A percentile compares a stretch with the other conserved stretches of the same genome.
These are phyloP conservation scores for Globisporangium spinosum DNA, from an alignment of 352 stramenopile species.

Conservation along the genomic window DNA sequence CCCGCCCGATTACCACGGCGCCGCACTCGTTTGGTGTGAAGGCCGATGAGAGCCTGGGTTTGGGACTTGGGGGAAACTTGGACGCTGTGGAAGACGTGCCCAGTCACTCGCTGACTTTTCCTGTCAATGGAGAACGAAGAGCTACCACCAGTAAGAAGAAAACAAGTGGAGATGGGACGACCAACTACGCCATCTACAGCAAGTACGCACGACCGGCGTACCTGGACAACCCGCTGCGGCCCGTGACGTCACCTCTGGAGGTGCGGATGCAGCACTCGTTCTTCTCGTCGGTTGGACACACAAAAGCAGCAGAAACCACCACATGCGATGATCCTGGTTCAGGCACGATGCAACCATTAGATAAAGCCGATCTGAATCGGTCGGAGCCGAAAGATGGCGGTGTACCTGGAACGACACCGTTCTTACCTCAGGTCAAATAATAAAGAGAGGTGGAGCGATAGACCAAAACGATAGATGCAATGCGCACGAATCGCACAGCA, in stretches of 20 bases:
- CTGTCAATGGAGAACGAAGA: not conserved
- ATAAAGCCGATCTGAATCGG: not conserved
- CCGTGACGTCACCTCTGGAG: slow-evolving; percentile 32
- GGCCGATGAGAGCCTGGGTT: not conserved
- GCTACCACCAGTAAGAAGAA: not conserved
- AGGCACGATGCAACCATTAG: not conserved
- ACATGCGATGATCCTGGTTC: not conserved
- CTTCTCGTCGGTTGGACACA: slow-evolving; percentile 14
- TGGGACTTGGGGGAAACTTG: not conserved
- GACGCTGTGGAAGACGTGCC: not conserved
- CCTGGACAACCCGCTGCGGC: slow-evolving; percentile 19
- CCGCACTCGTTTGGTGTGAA: slow-evolving; percentile 2
- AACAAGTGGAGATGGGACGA: not conserved
- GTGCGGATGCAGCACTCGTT: slow-evolving; percentile 34
- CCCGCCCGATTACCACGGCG: slow-evolving; percentile 35
- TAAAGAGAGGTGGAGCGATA: not conserved
- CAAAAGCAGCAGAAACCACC: not conserved
- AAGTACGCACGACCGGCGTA: slow-evolving; percentile 31
- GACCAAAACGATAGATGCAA: not conserved
- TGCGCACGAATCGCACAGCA: not conserved
- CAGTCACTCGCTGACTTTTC: not conserved
- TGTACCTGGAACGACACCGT: not conserved
- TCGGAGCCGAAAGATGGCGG: not conserved
- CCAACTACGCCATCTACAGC: slow-evolving; percentile 36
- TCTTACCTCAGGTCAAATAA: slow-evolving; percentile 11